Conservation (phyloP, 1,139 yeast species). For the Blastobotrys elegans region DNA sequence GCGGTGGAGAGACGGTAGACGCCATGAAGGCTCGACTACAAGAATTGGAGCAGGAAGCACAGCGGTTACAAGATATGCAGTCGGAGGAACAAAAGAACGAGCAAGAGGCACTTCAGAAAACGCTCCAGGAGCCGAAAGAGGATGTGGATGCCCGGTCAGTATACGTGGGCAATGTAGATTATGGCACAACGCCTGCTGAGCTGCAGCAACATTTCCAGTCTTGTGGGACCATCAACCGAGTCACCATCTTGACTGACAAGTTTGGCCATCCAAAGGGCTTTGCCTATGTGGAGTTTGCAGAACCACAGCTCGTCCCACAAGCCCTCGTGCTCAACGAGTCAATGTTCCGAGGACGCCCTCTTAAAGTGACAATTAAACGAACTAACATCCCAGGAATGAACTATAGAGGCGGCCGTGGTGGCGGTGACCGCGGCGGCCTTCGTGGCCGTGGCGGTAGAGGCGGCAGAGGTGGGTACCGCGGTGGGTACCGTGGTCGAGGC, state of each 20-base stretch:
- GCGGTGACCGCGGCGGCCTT: constrained; percentile 38
- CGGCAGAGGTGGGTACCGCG: constrained; percentile 18
- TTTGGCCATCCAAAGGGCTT: constrained; percentile 78
- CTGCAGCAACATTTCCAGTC: constrained; percentile 70
- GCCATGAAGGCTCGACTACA: constrained; percentile 36
- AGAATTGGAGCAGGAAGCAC: constrained; percentile 51
- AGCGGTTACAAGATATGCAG: constrained; percentile 48
- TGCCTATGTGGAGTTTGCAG: constrained; percentile 78
- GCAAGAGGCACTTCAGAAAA: constrained; percentile 31
- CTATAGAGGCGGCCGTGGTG: constrained; percentile 46
- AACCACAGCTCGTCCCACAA: constrained; percentile 53
- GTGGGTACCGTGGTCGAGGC: constrained; percentile 12
- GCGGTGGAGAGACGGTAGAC: constrained; percentile 18
- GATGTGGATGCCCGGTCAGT: constrained; percentile 74
- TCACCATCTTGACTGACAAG: constrained; percentile 71
- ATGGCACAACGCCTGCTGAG: constrained; percentile 72
- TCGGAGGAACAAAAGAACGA: constrained; percentile 25
- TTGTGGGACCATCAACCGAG: constrained; percentile 76
- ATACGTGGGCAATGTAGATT: constrained; percentile 85
- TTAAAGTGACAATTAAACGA: constrained; percentile 71
- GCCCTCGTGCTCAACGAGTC: constrained; percentile 68
- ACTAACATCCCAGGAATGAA: constrained; percentile 70
- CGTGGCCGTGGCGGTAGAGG: constrained; percentile 44
- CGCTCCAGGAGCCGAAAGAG: constrained; percentile 44
- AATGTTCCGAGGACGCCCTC: constrained; percentile 58